Conservation (phyloP, 2,329 filamentous ascomycete species). For the Claviceps digitariae region DNA sequence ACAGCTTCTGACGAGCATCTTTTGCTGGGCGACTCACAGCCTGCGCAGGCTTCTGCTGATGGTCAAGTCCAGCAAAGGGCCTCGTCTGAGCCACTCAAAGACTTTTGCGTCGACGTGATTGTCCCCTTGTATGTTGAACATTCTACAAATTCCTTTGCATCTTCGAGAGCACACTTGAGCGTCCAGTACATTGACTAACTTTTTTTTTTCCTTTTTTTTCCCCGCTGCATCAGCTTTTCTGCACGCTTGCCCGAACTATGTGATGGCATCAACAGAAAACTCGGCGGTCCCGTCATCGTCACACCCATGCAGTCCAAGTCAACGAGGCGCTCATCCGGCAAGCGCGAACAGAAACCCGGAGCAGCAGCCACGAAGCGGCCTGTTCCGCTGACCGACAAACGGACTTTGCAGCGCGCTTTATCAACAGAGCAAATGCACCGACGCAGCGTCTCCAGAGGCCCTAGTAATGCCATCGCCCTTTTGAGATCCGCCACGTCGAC, state of each 20-base stretch:
- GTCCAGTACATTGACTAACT: no score
- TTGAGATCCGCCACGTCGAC: constrained; percentile 56
- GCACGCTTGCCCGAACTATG: constrained; percentile 61
- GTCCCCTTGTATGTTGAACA: constrained; percentile 52
- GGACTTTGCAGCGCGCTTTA: constrained; percentile 47
- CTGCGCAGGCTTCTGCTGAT: constrained; percentile 17
- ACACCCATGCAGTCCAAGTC: constrained; percentile 39
- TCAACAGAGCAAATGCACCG: constrained; percentile 43
- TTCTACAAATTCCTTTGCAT: no score
- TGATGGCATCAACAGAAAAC: constrained; percentile 56
- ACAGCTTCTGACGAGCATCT: constrained; percentile 48
- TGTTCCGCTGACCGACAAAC: constrained; percentile 25
- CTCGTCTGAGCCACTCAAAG: constrained; percentile 50
- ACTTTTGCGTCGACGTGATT: constrained; percentile 71
- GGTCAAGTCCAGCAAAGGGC: constrained; percentile 25
- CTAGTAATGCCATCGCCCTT: constrained; percentile 45
- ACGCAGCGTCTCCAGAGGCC: constrained; percentile 42
- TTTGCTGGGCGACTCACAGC: constrained; percentile 35
- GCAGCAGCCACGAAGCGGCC: constrained; percentile 37
- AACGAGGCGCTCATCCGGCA: constrained; percentile 27
- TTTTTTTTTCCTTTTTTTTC: no score
- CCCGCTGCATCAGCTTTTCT: constrained; percentile 43
- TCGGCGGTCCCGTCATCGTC: constrained; percentile 56
- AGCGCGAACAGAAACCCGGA: constrained; percentile 36
- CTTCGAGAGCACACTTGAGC: no score